Base-by-base conservation (phyloP, 371 early-diverging fungal genomes). In the Rhizopus microsporus region DNA sequence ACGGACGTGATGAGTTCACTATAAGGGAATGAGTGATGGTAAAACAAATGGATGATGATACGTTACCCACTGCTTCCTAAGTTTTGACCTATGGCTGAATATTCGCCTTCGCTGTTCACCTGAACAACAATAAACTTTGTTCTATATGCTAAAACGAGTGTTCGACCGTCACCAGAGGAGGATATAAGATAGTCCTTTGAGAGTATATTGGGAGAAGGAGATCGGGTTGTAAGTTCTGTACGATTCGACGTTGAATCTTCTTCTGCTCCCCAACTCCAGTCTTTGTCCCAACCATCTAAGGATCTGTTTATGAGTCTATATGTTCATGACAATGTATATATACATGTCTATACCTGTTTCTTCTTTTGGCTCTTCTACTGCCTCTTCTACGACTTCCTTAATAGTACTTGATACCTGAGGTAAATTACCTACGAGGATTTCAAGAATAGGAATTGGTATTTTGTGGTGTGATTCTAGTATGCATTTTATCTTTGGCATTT, bases 1-100 rank as follows among this genome's bases (percentile, higher is more conserved):
- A 85, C 56, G 3, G 80, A 71, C 2, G 85, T 85, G 39, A 85
- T 85, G 3, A 62, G 71, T 51, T 85, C 85, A 16, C 81, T 81
- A 51, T 8, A 30, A 44, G 52, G 15, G 43, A 35, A 29, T 30
- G 16, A 30, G 38, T 31, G 23, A 0, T n/a, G 16, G 8, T 12
- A 29, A 34, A 50, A 32, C 31, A 32, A 48, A 29, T 8, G 30
- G n/a, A 31, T 13, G 42, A 53, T 13, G 7, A 12, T 30, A 43
- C 5, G 29, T 54, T 64, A 66, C 70, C 72, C 65, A 29, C 75
- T 75, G 47, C 82, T 69, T 16, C 82, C 80, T 3, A 81, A 78
- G 13, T 81, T 82, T 68, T 85, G 83, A 5, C 85, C 82, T 7
- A 78, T 53, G 9, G 74, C 80, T 23, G 67, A 57, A 54, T 77